Percentiles rank a stretch among this genome's conserved stretches.
phyloP scores from a whole-genome alignment of 768 basidiomycete species.

The Leccinellum albellum region DNA sequence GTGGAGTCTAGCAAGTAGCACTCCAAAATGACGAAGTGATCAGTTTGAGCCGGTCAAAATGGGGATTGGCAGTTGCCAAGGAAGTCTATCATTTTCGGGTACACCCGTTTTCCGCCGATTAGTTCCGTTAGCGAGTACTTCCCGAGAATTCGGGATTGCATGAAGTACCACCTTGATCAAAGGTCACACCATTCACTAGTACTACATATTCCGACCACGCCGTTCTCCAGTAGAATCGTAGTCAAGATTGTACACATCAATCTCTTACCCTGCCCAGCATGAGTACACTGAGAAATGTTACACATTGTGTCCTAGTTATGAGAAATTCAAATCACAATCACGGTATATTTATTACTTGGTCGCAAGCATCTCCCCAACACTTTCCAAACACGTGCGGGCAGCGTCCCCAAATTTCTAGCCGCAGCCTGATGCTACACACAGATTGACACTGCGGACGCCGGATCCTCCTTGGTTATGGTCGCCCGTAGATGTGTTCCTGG shows the following conservation, averaged over 20 bases:
- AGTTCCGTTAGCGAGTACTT: too few relatives aligned
- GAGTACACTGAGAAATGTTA: too few relatives aligned
- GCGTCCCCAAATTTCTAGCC: neutral
- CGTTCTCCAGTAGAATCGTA: neutral
- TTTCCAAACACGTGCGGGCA: slow-evolving; percentile 7
- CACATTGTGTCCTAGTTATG: too few relatives aligned
- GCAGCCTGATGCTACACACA: neutral
- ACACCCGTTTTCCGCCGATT: neutral
- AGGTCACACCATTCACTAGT: too few relatives aligned
- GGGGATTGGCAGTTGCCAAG: neutral
- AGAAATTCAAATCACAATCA: neutral
- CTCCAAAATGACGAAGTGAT: too few relatives aligned
- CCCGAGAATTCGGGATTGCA: neutral
- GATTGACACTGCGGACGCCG: neutral
- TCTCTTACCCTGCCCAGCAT: neutral
- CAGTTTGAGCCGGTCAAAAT: neutral
- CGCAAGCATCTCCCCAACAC: slow-evolving; percentile 16
- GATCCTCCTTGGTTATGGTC: neutral
- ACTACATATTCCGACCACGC: neutral
- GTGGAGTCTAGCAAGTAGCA: too few relatives aligned
- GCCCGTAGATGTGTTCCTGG: neutral
- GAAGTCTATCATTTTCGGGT: neutral
- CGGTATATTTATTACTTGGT: neutral
- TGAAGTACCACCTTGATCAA: neutral
- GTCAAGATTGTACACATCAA: neutral